Base-by-base conservation (phyloP, 164 flowering plant species). In the Nelumbo lutea region DNA sequence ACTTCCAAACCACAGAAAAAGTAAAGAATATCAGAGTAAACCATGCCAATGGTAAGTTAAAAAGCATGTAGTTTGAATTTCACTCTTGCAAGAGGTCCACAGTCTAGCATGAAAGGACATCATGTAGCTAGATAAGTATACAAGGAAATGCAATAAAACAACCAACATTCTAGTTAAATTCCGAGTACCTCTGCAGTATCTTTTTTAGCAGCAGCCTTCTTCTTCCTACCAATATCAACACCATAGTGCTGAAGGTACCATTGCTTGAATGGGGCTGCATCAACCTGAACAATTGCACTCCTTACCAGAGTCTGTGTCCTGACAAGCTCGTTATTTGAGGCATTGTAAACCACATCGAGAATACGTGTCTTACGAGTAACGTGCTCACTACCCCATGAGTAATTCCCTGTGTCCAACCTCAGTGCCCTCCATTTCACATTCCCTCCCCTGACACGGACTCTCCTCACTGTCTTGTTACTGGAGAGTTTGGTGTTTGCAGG, bases 291-390 rank as follows among this genome's bases (percentile, higher is more conserved):
- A 61, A 78, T 78, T 13, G 70, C 80, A 44, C 80, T 67, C 72
- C 71, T 78, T 64, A 78, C 80, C 27, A 78, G 47, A 38, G 77
- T 77, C 63, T 77, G 80, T 10, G 80, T 78, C 61, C 78, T 59
- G n/a, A 78, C 77, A 47, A 78, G 75, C 68, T 78, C 80, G 64
- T 78, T 78, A 68, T 78, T 74, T 1, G 80, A 78, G 9, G 80
- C 75, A 68, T 78, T 78, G 76, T 78, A 78, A 10, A 68, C 80
- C 64, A 78, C 77, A 15, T 78, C 77, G 43, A 78, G 78, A 39
- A 77, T 13, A 59, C 77, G 69, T 9, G 75, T 73, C 68, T 77
- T 77, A 4, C 75, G 74, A 6, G 80, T 77, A 27, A 77, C 75
- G 2, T 72, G 69, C 72, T 77, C 79, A 59, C 79, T 77, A 9